phyloP scores from a whole-genome alignment of 2,329 filamentous ascomycete species.

The Ophiocordyceps robertsii region DNA sequence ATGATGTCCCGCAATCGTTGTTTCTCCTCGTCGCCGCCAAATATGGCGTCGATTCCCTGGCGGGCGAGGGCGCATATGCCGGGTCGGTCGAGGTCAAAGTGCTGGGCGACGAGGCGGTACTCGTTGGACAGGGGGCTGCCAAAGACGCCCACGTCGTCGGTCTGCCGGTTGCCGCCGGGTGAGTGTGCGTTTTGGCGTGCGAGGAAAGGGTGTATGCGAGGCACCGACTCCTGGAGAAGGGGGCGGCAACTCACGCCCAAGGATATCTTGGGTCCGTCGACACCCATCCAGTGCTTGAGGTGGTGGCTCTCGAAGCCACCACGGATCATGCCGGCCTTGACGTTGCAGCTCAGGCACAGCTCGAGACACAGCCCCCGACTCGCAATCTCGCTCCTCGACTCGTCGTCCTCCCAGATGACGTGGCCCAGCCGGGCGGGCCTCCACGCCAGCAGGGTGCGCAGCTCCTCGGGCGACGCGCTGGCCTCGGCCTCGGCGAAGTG shows the following conservation, averaged over 20 bases:
- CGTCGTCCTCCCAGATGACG: conserved; percentile 59
- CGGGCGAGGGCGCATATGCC: conserved; percentile 42
- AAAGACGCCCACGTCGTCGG: conserved; percentile 75
- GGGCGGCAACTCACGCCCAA: conserved; percentile 46
- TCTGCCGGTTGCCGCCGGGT: conserved; percentile 33
- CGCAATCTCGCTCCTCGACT: conserved; percentile 40
- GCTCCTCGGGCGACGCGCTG: conserved; percentile 44
- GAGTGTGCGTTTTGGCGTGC: background rate
- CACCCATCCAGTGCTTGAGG: conserved; percentile 58
- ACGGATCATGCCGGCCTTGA: conserved; percentile 58
- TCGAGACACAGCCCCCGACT: conserved; percentile 50
- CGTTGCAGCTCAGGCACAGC: conserved; percentile 70
- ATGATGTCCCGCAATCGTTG: conserved; percentile 36
- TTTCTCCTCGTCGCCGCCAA: conserved; percentile 51
- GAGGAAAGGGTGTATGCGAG: background rate
- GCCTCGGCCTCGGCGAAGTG: conserved; percentile 63
- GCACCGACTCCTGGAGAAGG: background rate
- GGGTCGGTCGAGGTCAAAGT: conserved; percentile 44
- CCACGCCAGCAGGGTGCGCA: conserved; percentile 51
- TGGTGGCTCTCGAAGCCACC: conserved; percentile 59
- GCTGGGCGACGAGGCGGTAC: conserved; percentile 56
- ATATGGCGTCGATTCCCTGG: conserved; percentile 51
- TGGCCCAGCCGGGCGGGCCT: conserved; percentile 59
- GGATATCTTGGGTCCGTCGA: conserved; percentile 45
- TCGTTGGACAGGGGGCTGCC: conserved; percentile 65